A percentile compares a stretch with the other conserved stretches of the same genome.
Evolutionary conservation across 441 rosid species (phyloP).

Genomic region (Adansonia grandidieri): DNA sequence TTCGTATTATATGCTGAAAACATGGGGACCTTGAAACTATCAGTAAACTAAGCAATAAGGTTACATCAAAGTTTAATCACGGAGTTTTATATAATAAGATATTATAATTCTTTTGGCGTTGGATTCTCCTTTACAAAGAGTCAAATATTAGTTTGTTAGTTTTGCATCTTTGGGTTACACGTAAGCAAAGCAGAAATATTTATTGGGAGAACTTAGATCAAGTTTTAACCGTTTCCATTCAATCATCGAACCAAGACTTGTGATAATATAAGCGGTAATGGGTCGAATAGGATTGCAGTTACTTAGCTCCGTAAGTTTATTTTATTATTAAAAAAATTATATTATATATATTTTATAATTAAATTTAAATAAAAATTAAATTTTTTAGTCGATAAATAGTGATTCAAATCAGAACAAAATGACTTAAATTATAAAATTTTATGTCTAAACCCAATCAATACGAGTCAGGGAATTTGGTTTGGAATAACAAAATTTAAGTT

Average conservation of each 20-base stretch:
- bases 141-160: too few species aligned
- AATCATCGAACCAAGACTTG: not conserved
- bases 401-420: too few species aligned
- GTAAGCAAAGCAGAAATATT: conserved; percentile 1
- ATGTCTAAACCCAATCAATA: too few species aligned
- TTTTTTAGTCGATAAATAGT: too few species aligned
- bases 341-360: too few species aligned
- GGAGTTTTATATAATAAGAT: not conserved
- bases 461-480: not conserved
- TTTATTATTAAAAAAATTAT: too few species aligned
- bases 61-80: not conserved
- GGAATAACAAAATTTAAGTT: not conserved
- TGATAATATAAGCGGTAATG: not conserved
- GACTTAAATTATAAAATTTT: too few species aligned
- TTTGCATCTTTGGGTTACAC: not conserved
- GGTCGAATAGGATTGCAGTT: too few species aligned
- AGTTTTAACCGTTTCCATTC: not conserved
- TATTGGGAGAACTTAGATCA: not conserved
- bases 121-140: not conserved
- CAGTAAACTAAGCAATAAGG: not conserved
- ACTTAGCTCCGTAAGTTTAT: too few species aligned
- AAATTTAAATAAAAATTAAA: too few species aligned
- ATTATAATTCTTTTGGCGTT: not conserved
- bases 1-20: not conserved
- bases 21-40: not conserved